Conservation (phyloP, 768 basidiomycete genomes). For the Lentinula detonsa region DNA sequence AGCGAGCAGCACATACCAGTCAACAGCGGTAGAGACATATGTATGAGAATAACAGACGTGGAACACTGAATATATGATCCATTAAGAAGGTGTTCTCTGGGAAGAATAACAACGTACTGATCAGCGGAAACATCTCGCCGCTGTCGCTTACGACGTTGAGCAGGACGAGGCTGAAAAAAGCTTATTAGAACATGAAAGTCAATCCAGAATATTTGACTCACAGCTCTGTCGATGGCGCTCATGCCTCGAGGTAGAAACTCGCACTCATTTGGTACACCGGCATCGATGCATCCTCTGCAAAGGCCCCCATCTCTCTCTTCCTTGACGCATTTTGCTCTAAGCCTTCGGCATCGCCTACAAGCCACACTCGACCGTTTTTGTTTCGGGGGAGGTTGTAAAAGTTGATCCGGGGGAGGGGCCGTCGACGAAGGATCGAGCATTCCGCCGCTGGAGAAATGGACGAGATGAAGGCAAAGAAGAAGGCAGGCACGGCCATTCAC, state of each 20-base stretch:
- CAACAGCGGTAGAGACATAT: neutral
- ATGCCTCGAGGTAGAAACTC: slow-evolving; percentile 10
- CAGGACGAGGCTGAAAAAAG: slow-evolving; percentile 7
- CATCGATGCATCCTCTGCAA: slow-evolving; percentile 7
- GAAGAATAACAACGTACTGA: neutral
- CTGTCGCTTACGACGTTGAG: slow-evolving; percentile 9
- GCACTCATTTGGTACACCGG: slow-evolving; percentile 10
- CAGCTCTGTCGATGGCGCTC: slow-evolving; percentile 11
- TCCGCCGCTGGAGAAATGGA: neutral
- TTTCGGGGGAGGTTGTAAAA: slow-evolving; percentile 8
- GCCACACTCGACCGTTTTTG: slow-evolving; percentile 11
- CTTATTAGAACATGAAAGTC: neutral
- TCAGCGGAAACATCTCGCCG: slow-evolving; percentile 6
- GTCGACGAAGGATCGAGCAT: slow-evolving; percentile 10
- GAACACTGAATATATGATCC: neutral
- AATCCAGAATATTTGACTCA: slow-evolving; percentile 1
- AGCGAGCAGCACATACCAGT: neutral
- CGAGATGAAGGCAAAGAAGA: neutral
- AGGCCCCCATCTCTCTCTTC: slow-evolving; percentile 8
- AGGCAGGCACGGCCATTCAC: neutral
- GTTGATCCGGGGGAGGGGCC: slow-evolving; percentile 7
- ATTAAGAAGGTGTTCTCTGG: neutral
- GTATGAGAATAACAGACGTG: neutral
- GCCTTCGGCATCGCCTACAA: slow-evolving; percentile 9
- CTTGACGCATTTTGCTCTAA: slow-evolving; percentile 11